phyloP scores from a whole-genome alignment of 1,284 basidiomycete genomes.

The Ceratobasidium sp. region DNA sequence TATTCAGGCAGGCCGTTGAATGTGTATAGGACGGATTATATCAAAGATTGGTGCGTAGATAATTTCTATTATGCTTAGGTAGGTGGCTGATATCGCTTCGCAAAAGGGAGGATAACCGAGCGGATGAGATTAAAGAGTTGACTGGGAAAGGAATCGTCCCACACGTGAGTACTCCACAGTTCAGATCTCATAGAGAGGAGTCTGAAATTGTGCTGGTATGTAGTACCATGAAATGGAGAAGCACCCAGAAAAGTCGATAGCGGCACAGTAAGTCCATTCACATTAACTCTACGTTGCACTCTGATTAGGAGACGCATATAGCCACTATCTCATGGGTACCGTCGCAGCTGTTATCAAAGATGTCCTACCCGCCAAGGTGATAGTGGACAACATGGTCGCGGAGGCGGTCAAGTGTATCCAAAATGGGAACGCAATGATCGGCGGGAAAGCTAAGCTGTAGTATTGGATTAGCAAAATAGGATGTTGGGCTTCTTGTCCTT shows the following conservation, averaged over 20 bases:
- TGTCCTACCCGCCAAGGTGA: slow-evolving; percentile 54
- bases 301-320: neutral
- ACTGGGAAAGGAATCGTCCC: slow-evolving; percentile 44
- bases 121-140: slow-evolving; percentile 44
- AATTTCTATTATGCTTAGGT: neutral
- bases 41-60: slow-evolving; percentile 74
- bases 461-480: too few species aligned
- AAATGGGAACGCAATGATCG: slow-evolving; percentile 31
- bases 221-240: slow-evolving; percentile 42
- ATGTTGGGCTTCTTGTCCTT: too few species aligned
- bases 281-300: neutral
- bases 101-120: slow-evolving; percentile 45
- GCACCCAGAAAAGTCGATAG: slow-evolving; percentile 43
- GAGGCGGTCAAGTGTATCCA: slow-evolving; percentile 45
- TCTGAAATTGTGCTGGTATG: neutral
- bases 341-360: slow-evolving; percentile 51
- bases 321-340: slow-evolving; percentile 45
- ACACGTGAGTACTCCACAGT: slow-evolving; percentile 16
- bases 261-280: slow-evolving; percentile 11
- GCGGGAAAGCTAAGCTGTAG: slow-evolving; percentile 44
- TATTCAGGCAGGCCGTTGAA: slow-evolving; percentile 89
- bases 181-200: neutral
- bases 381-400: slow-evolving; percentile 49
- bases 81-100: neutral
- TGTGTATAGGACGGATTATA: slow-evolving; percentile 81